Evolutionary conservation across 2,329 filamentous ascomycete species (phyloP).

Genomic region (Podosphaera xanthii): DNA sequence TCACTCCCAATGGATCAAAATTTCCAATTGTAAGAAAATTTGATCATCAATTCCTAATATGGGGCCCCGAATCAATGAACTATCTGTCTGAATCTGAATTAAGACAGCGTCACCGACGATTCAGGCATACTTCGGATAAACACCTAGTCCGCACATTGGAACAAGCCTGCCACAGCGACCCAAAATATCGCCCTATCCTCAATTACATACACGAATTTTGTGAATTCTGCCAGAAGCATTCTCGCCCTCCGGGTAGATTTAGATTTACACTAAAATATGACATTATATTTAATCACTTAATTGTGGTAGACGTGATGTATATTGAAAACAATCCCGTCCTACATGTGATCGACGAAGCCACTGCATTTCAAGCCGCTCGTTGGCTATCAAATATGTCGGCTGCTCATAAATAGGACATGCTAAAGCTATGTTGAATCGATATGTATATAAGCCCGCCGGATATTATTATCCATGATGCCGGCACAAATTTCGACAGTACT

Average conservation of each 20-base stretch:
- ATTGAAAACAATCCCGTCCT: not conserved
- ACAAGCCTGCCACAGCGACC: not conserved
- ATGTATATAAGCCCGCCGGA: slow-evolving; percentile 1
- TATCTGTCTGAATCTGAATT: not conserved
- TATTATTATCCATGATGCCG: not conserved
- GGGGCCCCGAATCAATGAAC: not conserved
- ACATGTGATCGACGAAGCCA: slow-evolving; percentile 1
- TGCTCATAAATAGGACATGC: not conserved
- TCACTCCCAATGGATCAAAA: not conserved
- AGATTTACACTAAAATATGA: not conserved
- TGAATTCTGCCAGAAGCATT: not conserved
- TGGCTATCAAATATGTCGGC: not conserved
- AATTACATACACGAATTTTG: not conserved
- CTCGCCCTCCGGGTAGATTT: not conserved
- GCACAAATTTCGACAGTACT: slow-evolving; percentile 3
- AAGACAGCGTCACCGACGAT: not conserved
- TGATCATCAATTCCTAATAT: not conserved
- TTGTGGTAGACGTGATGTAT: slow-evolving; percentile 2
- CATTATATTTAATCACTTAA: slow-evolving; percentile 1
- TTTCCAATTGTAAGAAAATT: not conserved
- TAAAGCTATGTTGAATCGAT: slow-evolving; percentile 2
- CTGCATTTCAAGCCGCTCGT: slow-evolving; percentile 1
- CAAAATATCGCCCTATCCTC: not conserved
- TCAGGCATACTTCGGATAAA: not conserved
- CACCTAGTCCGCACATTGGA: not conserved